Percentiles rank a stretch among this genome's conserved stretches.
Conservation (phyloP, 2,329 filamentous ascomycete genomes). For the Fusarium tjaetaba region DNA sequence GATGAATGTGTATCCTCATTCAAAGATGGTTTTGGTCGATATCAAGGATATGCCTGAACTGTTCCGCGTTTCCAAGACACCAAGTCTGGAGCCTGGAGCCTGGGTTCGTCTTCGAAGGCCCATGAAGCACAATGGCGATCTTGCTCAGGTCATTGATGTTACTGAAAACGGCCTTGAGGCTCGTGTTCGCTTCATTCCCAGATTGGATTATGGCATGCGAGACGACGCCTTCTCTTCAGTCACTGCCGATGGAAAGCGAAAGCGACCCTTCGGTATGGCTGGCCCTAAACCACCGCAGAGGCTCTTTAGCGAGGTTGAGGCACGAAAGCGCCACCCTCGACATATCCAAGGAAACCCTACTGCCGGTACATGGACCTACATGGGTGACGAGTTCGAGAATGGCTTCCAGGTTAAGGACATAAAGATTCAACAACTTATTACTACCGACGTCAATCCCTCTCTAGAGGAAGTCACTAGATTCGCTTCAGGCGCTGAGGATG, state of each 20-base stretch:
- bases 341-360: conserved; percentile 74
- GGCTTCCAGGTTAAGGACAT: conserved; percentile 95
- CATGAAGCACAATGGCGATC: conserved; percentile 84
- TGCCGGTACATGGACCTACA: conserved; percentile 84
- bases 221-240: conserved; percentile 70
- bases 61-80: conserved; percentile 88
- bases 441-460: conserved; percentile 90
- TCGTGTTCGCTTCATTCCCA: conserved; percentile 85
- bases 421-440: conserved; percentile 85
- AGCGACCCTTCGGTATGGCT: conserved; percentile 69
- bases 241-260: conserved; percentile 76
- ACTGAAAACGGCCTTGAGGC: conserved; percentile 93
- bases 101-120: conserved; percentile 90
- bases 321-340: conserved; percentile 83
- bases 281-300: conserved; percentile 84
- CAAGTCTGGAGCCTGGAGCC: conserved; percentile 83
- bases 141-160: conserved; percentile 91
- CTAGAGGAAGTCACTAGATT: conserved; percentile 97
- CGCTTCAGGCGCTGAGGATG: conserved; percentile 86
- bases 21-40: conserved; percentile 86
- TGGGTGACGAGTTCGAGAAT: conserved; percentile 88
- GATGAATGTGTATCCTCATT: conserved; percentile 88
- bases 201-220: conserved; percentile 89
- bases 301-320: conserved; percentile 92
- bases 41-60: conserved; percentile 98